These are phyloP conservation scores for Daldinia childiae DNA, from an alignment of 495 filamentous ascomycete genomes.

Conservation along the genomic window DNA sequence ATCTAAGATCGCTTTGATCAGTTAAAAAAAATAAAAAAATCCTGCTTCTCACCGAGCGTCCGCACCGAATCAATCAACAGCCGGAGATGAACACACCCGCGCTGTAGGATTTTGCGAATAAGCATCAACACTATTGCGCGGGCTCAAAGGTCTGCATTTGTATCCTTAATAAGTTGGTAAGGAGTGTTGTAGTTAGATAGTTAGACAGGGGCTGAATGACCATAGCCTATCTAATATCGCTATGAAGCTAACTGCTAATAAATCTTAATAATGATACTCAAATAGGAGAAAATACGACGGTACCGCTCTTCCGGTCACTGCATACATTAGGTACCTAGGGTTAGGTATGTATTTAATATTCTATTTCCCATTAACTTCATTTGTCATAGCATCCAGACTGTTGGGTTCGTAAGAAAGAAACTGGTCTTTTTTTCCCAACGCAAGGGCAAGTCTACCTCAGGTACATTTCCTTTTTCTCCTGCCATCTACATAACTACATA, in stretches of 20 bases:
- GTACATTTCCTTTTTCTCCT: neutral
- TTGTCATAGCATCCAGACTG: neutral
- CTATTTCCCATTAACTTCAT: conserved; percentile 1
- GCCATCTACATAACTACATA: neutral
- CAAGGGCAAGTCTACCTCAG: conserved; percentile 22
- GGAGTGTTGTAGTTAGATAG: neutral
- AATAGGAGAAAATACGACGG: neutral
- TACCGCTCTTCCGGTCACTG: conserved; percentile 1
- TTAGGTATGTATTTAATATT: neutral
- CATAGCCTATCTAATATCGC: neutral
- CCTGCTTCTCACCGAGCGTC: conserved; percentile 12
- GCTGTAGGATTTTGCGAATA: conserved; percentile 3
- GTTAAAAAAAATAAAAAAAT: neutral
- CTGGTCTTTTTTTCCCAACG: neutral
- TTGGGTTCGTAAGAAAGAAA: neutral
- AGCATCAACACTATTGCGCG: neutral
- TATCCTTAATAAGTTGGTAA: neutral
- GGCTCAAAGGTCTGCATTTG: neutral
- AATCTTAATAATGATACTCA: neutral
- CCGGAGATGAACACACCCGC: conserved; percentile 26
- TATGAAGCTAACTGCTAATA: neutral
- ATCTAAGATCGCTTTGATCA: conserved; percentile 8
- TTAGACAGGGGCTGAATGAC: neutral
- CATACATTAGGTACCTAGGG: neutral
- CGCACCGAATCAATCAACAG: conserved; percentile 20